Percentiles rank a stretch among this genome's conserved stretches.
Conservation (phyloP, 2,329 filamentous ascomycete genomes). For the Aspergillus jensenii region DNA sequence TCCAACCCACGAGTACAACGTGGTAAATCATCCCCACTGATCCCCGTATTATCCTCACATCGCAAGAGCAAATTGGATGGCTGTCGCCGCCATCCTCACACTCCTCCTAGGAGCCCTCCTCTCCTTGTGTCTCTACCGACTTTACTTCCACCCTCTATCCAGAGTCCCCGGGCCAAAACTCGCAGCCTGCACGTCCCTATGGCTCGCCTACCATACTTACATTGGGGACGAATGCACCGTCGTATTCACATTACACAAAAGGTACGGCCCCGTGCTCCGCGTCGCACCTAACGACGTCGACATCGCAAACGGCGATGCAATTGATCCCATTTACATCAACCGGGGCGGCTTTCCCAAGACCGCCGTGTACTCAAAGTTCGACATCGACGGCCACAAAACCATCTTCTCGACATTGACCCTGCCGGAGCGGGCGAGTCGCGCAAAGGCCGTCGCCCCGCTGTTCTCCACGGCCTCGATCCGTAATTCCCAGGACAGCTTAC, state of each 20-base stretch:
- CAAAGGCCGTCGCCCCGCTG: constrained; percentile 52
- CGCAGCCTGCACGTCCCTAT: constrained; percentile 33
- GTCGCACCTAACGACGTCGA: constrained; percentile 42
- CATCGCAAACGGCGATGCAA: constrained; percentile 46
- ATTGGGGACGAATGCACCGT: constrained; percentile 34
- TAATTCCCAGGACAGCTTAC: constrained; percentile 16
- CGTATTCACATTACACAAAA: constrained; percentile 29
- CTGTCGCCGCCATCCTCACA: background rate
- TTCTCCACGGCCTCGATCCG: constrained; percentile 38
- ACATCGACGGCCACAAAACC: constrained; percentile 55
- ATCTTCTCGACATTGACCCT: constrained; percentile 53
- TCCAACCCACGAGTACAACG: too few species aligned
- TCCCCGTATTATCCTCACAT: background rate
- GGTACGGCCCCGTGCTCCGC: constrained; percentile 37
- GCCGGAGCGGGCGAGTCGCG: constrained; percentile 45
- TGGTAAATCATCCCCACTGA: too few species aligned
- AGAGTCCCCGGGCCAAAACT: constrained; percentile 41
- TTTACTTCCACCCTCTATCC: constrained; percentile 41
- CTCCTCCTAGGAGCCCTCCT: background rate
- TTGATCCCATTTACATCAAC: constrained; percentile 52
- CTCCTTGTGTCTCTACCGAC: constrained; percentile 28
- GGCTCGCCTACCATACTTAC: constrained; percentile 31
- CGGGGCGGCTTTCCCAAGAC: constrained; percentile 57
- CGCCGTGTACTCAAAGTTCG: constrained; percentile 55
- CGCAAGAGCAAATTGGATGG: background rate